Conservation (phyloP, 139 green algal genomes). For the Yamagishiella unicocca region DNA sequence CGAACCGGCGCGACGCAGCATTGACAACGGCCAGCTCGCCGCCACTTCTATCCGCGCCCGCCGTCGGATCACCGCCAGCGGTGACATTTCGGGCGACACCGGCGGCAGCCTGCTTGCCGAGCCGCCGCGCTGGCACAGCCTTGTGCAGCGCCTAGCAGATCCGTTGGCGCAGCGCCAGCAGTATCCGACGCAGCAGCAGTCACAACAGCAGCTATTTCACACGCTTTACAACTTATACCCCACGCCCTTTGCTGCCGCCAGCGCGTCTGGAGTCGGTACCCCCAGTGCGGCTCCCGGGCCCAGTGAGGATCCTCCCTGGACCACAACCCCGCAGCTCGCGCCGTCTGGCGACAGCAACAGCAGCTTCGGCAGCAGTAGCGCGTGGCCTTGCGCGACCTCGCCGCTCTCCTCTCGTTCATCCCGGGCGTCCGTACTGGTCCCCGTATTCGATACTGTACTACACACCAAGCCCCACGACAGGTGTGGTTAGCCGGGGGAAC, state of each 20-base stretch:
- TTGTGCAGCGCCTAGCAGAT: too few species aligned
- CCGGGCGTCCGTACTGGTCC: background rate
- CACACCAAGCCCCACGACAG: slow-evolving; percentile 4
- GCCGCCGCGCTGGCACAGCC: too few species aligned
- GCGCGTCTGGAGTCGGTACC: background rate
- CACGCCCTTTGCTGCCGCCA: background rate
- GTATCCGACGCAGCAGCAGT: slow-evolving; percentile 1
- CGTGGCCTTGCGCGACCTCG: background rate
- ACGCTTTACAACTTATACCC: background rate
- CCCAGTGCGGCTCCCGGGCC: background rate
- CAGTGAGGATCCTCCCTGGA: background rate
- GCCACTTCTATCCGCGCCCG: too few species aligned
- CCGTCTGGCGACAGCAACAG: background rate
- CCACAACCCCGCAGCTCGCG: background rate
- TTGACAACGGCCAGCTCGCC: slow-evolving; percentile 26
- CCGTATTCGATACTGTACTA: slow-evolving; percentile 14
- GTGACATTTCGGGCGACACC: too few species aligned
- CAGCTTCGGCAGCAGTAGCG: slow-evolving; percentile 5
- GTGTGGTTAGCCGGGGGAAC: background rate
- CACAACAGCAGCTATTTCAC: background rate
- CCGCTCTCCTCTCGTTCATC: background rate
- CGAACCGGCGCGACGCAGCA: background rate
- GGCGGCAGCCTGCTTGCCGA: too few species aligned
- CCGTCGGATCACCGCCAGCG: background rate
- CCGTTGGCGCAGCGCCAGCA: too few species aligned